Base-by-base conservation (phyloP, 202 grass and related monocot species). In the Saccharum hybrid region DNA sequence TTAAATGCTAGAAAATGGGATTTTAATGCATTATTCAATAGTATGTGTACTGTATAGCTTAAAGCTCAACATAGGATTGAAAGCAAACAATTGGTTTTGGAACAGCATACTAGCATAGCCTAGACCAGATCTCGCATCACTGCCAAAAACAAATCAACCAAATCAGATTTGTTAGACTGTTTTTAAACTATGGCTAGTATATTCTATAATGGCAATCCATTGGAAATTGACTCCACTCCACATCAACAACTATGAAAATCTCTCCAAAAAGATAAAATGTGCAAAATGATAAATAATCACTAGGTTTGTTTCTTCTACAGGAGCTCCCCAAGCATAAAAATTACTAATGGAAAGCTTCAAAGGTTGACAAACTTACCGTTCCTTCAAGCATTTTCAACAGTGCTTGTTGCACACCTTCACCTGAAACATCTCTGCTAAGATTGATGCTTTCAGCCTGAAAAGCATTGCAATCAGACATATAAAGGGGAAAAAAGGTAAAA, bases 341-440 rank as follows among this genome's bases (percentile, higher is more conserved):
- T 21, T 36, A 67, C 10, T 13, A 10, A 38, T 68, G n/a, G 12
- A 43, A 33, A 66, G 16, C 43, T 23, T 64, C 46, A 81, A 83
- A 71, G 11, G 59, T 67, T 71, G 54, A 63, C 8, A 83, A 79
- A 70, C 88, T 83, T 67, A 90, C 91, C 69, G 75, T 93, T 83
- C 91, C 91, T 72, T 93, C 91, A 42, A 93, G 91, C 82, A 93
- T 93, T 90, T 93, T 93, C 54, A 93, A 75, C 34, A 93, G 68
- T n/a, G 91, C 91, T 67, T 93, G 91, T 84, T 93, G 91, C 76
- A 93, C 91, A 75, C 91, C 91, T 84, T 93, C 91, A 66, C 91
- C 91, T 23, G 91, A 93, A 48, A 93, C 91, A 85, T 93, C 91
- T 80, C 91, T 93, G 60, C 88, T 88, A 77, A 90, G 85, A 80